Evolutionary conservation across 2,329 filamentous ascomycete genomes (phyloP), one percentile per base, ranked within the genome.

Genomic region (Amesomyces nigricolor): DNA sequence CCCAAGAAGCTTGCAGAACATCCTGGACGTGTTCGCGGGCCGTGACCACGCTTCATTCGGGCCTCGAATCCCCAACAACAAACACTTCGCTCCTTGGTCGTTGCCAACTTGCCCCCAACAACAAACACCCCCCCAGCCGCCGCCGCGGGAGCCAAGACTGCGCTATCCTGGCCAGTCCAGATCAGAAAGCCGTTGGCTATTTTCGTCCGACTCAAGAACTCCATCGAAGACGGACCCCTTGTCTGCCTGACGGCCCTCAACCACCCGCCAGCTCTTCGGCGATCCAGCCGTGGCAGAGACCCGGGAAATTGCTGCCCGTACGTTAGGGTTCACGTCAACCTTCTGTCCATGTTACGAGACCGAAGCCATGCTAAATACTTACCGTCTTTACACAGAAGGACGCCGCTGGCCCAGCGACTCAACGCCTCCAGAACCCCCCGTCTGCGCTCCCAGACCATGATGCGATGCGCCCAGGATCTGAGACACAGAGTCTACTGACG

Each of bases 401-500:
- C 44, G 30, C 40, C 52, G 49, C 56, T 52, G 47, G 48, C 52
- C 48, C 57, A 58, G 53, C 60, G 58, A 59, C 60, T 47, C 22
- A 7, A 51, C 42, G 51, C 53, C 30, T 45, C 39, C 51, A 48
- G 35, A 54, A 54, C 51, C 60, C 56, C 55, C 38, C 47, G 54
- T 45, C 17, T 30, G 47, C 44, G 35, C 53, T 26, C 62, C 57
- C 60, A 61, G 65, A 68, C 65, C 68, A 74, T 69, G 71, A 74
- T 74, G 72, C 72, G 68, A 72, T 68, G 65, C 68, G 64, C 61
- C 64, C 66, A 67, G 64, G 65, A 63, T 64, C 65, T 71, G 68
- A 72, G 68, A 69, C 71, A 71, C 61, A 67, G 65, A 69, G 68
- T 68, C 70, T 67, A 71, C 65, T 73, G 68, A 72, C 66, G 63